Conservation (phyloP, 2,329 filamentous ascomycete genomes). For the Emmonsiellopsis sp. region DNA sequence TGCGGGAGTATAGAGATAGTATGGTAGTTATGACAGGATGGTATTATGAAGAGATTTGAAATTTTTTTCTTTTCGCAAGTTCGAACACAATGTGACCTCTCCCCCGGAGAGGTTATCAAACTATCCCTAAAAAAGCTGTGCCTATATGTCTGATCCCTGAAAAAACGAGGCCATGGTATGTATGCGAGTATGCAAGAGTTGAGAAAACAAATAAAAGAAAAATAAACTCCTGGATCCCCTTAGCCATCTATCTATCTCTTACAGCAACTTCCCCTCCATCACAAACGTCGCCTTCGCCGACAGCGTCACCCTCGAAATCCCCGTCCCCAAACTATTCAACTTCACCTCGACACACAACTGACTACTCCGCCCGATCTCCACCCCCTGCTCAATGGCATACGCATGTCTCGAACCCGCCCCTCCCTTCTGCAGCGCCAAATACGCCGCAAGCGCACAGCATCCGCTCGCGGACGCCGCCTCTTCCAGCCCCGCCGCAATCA, state of each 20-base stretch:
- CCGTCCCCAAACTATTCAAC: constrained; percentile 24
- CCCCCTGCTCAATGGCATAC: constrained; percentile 40
- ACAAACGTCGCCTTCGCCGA: constrained; percentile 13
- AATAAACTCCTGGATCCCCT: no score
- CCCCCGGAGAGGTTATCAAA: no score
- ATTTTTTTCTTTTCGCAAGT: no score
- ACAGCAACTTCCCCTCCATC: constrained; percentile 13
- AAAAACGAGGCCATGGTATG: no score
- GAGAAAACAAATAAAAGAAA: no score
- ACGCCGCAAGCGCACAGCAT: constrained; percentile 38
- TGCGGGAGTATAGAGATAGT: no score
- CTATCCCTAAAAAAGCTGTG: no score
- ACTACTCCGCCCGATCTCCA: constrained; percentile 44
- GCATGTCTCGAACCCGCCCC: constrained; percentile 20
- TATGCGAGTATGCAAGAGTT: no score
- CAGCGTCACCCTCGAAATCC: constrained; percentile 12
- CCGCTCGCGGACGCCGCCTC: constrained; percentile 45
- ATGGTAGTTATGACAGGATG: no score
- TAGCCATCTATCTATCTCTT: background rate
- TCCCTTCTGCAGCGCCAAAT: constrained; percentile 36
- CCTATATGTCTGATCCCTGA: no score
- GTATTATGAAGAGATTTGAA: no score
- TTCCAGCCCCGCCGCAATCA: constrained; percentile 28
- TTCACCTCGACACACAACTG: constrained; percentile 40
- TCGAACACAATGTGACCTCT: no score